Base-by-base conservation (phyloP, 208 protist species). In the Naegleria lovaniensis region DNA sequence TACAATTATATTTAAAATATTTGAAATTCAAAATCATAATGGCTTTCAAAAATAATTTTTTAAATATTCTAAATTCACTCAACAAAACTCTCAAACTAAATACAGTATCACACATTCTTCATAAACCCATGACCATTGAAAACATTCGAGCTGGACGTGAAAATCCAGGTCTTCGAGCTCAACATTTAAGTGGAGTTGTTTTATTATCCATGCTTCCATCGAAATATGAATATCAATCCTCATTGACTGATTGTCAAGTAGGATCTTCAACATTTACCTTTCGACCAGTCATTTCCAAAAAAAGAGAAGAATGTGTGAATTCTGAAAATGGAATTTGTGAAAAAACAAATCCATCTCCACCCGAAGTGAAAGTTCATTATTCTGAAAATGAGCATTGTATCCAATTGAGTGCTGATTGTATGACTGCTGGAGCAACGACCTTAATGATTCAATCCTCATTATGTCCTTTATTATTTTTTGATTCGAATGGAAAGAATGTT, bases 151-250 rank as follows among this genome's bases (percentile, higher is more conserved):
- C 22, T 40, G 48, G 48, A 38, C 36, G 85, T 29, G 51, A 36
- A 25, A 25, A 36, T 41, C 85, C 85, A 29, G 85, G 85, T 4
- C 39, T 89, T 41, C n/a, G 33, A 67, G 5, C 5, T 29, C 85
- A 89, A 89, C 85, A 89, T 89, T n/a, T 89, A 0, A 67, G 6
- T 52, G 41, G 85, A 41, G 51, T 89, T 38, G n/a, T 55, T 36
- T 40, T 89, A 13, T 6, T 89, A 22, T 15, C 48, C 22, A 55
- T 33, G 51, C 25, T 55, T 22, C 25, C 11, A 5, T 7, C 2
- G 48, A 51, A 19, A 40, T 4, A 39, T 75, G 48, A 89, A 15
- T n/a, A 19, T 75, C 79, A 6, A 83, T 36, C 13, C 25, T 2
- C 22, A 0, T 29, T 33, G 41, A 85, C 38, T 48, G 29, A 41